phyloP scores from a whole-genome alignment of 305 asterid species.

The Fraxinus sp. region DNA sequence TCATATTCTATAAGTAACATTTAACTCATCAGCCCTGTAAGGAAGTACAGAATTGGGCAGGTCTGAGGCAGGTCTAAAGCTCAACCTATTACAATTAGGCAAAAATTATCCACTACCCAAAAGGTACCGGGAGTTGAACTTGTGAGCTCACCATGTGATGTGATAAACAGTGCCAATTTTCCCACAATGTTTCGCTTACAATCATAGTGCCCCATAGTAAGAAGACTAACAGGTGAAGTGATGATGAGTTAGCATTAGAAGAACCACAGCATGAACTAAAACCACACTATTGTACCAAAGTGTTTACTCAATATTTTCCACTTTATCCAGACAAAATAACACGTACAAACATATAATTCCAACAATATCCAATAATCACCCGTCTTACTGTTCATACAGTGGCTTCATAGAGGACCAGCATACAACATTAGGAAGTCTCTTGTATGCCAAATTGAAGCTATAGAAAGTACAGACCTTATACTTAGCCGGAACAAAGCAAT shows the following conservation, averaged over 20 bases:
- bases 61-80: background rate
- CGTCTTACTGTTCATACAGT: background rate
- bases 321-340: background rate
- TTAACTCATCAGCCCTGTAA: background rate
- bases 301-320: background rate
- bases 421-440: background rate
- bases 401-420: background rate
- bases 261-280: background rate
- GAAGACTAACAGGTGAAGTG: background rate
- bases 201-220: background rate
- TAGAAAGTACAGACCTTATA: conserved; percentile 53
- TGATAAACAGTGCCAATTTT: background rate
- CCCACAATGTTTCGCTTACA: background rate
- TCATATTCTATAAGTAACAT: background rate
- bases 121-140: background rate
- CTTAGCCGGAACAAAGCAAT: conserved; percentile 75
- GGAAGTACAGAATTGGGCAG: background rate
- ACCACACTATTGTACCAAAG: background rate
- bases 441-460: background rate
- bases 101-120: background rate
- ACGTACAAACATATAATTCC: background rate
- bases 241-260: background rate
- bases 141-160: background rate
- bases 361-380: background rate
- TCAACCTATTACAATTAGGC: background rate